phyloP scores from a whole-genome alignment of 345 rosid species.

The Abelmoschus esculentus region DNA sequence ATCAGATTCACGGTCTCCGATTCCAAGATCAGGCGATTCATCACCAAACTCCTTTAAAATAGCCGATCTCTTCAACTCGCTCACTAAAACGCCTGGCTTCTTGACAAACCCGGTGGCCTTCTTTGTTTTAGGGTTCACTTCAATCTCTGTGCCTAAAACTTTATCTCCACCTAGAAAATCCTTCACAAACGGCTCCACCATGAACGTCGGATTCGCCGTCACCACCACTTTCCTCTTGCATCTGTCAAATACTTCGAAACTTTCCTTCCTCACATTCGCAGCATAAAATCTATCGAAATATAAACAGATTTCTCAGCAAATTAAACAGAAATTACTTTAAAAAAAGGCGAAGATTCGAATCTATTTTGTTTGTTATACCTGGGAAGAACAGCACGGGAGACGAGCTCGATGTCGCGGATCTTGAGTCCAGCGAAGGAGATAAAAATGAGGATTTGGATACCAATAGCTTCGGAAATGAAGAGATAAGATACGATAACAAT shows the following conservation, averaged over 20 bases:
- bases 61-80: constrained; percentile 61
- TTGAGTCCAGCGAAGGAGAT: constrained; percentile 77
- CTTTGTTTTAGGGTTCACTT: constrained; percentile 65
- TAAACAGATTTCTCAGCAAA: not conserved
- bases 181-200: constrained; percentile 93
- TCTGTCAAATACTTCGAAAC: constrained; percentile 66
- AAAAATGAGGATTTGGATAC: constrained; percentile 82
- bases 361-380: constrained; percentile 31
- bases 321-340: not conserved
- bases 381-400: constrained; percentile 79
- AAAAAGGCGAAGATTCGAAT: not conserved
- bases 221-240: constrained; percentile 92
- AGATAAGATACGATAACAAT: constrained; percentile 55
- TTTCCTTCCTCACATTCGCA: constrained; percentile 77
- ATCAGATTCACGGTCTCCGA: constrained; percentile 80
- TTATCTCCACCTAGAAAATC: constrained; percentile 83
- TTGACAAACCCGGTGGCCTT: constrained; percentile 86
- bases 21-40: constrained; percentile 60
- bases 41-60: constrained; percentile 65
- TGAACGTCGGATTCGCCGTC: constrained; percentile 80
- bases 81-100: constrained; percentile 78
- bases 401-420: constrained; percentile 83
- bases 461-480: constrained; percentile 74
- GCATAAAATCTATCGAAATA: constrained; percentile 59
- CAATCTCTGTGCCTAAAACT: constrained; percentile 92